Evolutionary conservation across 306 rosid genomes (phyloP), one percentile per base, ranked within the genome.

Genomic region (Cucurbita argyrosperma): DNA sequence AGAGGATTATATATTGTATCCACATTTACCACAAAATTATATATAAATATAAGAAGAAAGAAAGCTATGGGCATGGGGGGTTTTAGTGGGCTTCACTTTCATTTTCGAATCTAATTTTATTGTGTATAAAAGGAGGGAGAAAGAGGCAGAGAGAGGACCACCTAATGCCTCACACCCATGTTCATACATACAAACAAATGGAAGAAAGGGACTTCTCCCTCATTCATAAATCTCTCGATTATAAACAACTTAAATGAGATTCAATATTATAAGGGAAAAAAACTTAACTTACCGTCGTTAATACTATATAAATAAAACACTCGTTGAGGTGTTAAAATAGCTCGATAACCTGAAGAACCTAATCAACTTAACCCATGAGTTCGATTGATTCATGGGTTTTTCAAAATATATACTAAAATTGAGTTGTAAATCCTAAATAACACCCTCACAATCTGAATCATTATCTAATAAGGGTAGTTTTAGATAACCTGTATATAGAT

Each of bases 21-120:
- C 14, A 68, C 30, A 69, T 69, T 70, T 70, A 70, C 59, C 59
- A 50, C 74, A 70, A 70, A 70, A 30, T 30, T 51, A n/a, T 30
- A 51, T 16, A 69, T 39, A 46, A 12, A 16, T 47, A 19, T 64
- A 13, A 21, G 23, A 7, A 46, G 11, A 14, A 60, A 49, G 13
- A 69, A 7, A 26, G 43, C 50, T 46, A 68, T 47, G 49, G 60
- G 26, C 60, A 70, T 70, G 74, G 16, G 26, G 74, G 16, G 26
- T 70, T 70, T 66, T 70, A 70, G 74, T 70, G 60, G 74, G 46
- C 45, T 70, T 70, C 59, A 70, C 59, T 70, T 70, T 70, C 74
- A 70, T 50, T 70, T 70, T 70, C 74, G 74, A 70, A 70, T 51
- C 74, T 51, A 70, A 50, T 70, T 35, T 70, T 49, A 49, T 21